Percentiles rank a stretch among this genome's conserved stretches.
phyloP scores from a whole-genome alignment of 2,329 filamentous ascomycete species.

The Pseudopithomyces chartarum region DNA sequence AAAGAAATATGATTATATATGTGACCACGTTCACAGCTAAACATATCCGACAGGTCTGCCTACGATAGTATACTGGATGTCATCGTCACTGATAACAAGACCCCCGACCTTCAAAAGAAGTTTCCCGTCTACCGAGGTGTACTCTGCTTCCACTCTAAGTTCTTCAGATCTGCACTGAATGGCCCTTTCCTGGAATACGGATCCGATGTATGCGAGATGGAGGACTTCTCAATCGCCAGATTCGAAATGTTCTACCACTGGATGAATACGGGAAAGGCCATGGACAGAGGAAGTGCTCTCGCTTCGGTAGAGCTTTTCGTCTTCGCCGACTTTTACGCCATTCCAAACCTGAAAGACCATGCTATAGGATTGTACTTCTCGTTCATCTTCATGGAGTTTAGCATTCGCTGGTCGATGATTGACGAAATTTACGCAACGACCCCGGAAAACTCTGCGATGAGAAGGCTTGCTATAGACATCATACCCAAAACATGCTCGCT shows the following conservation, averaged over 20 bases:
- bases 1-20: background rate
- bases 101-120: background rate
- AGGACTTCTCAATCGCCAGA: background rate
- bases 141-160: background rate
- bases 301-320: too few relatives aligned
- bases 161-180: background rate
- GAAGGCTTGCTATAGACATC: too few relatives aligned
- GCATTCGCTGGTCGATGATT: too few relatives aligned
- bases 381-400: too few relatives aligned
- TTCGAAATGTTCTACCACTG: background rate
- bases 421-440: too few relatives aligned
- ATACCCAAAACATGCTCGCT: too few relatives aligned
- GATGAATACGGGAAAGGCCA: background rate
- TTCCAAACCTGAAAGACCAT: too few relatives aligned
- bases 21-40: background rate
- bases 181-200: background rate
- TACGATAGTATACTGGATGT: background rate
- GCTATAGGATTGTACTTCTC: too few relatives aligned
- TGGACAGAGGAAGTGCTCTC: too few relatives aligned
- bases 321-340: too few relatives aligned
- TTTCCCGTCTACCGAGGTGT: background rate
- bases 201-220: background rate
- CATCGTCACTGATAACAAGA: background rate
- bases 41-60: background rate
- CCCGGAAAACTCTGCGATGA: too few relatives aligned